Conservation (phyloP, 208 protist species). For the Crithidia acanthocephali region DNA sequence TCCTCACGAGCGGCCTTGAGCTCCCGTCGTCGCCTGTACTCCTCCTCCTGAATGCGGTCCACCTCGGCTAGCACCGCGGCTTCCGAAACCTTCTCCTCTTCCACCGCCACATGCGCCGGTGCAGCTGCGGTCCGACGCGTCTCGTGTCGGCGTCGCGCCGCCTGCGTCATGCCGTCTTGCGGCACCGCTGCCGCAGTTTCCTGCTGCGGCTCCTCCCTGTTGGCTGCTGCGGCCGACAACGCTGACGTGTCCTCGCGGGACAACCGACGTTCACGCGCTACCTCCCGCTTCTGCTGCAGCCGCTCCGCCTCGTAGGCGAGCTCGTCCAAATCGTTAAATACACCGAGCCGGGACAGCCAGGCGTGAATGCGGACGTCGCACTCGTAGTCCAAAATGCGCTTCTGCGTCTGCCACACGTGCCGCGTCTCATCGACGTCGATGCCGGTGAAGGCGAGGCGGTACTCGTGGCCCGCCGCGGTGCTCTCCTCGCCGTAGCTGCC, state of each 20-base stretch:
- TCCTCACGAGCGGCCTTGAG: conserved; percentile 22
- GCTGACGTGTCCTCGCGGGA: neutral
- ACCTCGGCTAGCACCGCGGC: conserved; percentile 1
- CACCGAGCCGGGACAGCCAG: conserved; percentile 51
- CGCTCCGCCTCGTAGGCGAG: conserved; percentile 78
- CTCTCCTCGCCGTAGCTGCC: conserved; percentile 61
- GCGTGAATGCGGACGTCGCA: conserved; percentile 80
- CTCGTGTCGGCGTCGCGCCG: conserved; percentile 8
- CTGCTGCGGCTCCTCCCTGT: too few species aligned
- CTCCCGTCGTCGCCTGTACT: conserved; percentile 9
- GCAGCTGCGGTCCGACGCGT: neutral
- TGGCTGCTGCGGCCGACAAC: too few species aligned
- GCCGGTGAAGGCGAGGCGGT: conserved; percentile 73
- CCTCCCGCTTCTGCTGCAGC: conserved; percentile 50
- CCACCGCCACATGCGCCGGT: neutral
- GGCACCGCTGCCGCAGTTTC: neutral
- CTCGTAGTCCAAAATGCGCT: conserved; percentile 85
- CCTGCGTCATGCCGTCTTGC: conserved; percentile 9
- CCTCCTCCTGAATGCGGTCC: conserved; percentile 20
- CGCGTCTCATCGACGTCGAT: conserved; percentile 72
- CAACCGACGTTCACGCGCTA: conserved; percentile 45
- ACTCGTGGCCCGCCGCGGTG: conserved; percentile 78
- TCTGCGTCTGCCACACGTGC: conserved; percentile 77
- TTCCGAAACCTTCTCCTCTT: neutral
- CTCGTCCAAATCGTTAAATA: conserved; percentile 76